Evolutionary conservation across 371 early-diverging fungal genomes (phyloP).

Genomic region (Mortierella sp.): DNA sequence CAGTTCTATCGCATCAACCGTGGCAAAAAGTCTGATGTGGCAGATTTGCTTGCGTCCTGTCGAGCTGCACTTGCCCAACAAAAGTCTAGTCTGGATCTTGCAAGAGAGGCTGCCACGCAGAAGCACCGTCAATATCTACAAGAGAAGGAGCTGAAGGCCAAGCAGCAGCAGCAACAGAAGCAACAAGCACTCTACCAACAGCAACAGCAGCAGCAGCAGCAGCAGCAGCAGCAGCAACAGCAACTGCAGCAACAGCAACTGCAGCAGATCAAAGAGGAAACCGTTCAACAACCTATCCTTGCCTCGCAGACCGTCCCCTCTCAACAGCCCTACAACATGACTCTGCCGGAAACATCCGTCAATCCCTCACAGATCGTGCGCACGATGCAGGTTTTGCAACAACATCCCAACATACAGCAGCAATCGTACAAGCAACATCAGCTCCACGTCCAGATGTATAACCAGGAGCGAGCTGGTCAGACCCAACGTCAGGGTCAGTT

Average conservation of each 20-base stretch:
- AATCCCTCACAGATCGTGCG: constrained; percentile 24
- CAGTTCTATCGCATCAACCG: constrained; percentile 51
- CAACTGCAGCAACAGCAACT: constrained; percentile 18
- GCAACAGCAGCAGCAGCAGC: constrained; percentile 4
- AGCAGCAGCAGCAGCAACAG: constrained; percentile 24
- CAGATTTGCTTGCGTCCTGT: constrained; percentile 41
- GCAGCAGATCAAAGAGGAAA: constrained; percentile 13
- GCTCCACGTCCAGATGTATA: constrained; percentile 44
- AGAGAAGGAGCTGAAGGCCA: constrained; percentile 7
- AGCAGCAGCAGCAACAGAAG: constrained; percentile 8
- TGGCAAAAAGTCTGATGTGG: constrained; percentile 48
- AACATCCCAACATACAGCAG: constrained; percentile 14
- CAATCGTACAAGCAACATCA: constrained; percentile 39
- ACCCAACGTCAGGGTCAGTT: constrained; percentile 33
- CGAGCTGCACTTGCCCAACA: constrained; percentile 45
- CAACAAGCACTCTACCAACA: constrained; percentile 10
- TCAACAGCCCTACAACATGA: constrained; percentile 1
- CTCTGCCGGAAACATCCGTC: background rate
- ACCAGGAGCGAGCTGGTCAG: constrained; percentile 43
- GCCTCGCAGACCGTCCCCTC: constrained; percentile 13
- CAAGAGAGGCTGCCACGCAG: constrained; percentile 41
- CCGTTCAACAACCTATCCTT: constrained; percentile 22
- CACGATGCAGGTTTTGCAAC: constrained; percentile 12
- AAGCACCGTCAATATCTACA: constrained; percentile 12
- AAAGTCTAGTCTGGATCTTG: constrained; percentile 39